Base-by-base conservation (phyloP, 2,329 filamentous ascomycete genomes). In the Penicillium sp. region DNA sequence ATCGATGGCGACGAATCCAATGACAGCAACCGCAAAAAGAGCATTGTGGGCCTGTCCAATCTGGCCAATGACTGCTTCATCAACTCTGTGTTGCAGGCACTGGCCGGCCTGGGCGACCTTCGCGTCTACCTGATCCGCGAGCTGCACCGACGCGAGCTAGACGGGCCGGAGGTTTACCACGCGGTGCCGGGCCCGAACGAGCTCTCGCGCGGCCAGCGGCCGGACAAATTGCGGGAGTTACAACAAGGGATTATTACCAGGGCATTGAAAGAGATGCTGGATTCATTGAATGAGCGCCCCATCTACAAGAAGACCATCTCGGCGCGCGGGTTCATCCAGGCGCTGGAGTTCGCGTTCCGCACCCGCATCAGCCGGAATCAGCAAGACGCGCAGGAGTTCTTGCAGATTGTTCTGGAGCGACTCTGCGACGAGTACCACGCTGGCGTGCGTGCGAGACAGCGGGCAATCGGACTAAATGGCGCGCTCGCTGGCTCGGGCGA, bases 1-100 rank as follows among this genome's bases (percentile, higher is more conserved):
- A 87, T 97, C 70, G 92, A 99, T 74, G 85, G 87, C 67, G 88
- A 94, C 50, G 81, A 86, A 46, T 77, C 79, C 22, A 75, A 73
- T 51, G 77, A 72, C 55, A 82, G 81, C 49, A 75, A 76, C 56
- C 85, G 89, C 62, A 94, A 91, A 73, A 92, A 90, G 68, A 89
- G 89, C 53, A 89, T 95, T 39, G 91, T 97, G 49, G 94, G 94
- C 35, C 80, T 97, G 50, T 79, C 81, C 47, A 99, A 99, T 72
- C 86, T 90, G 8, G 94, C 92, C 61, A 99, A 99, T 73, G 94
- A 94, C 72, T 94, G 89, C 77, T 94, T 92, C 74, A 96, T 97
- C 77, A 99, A 99, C 74, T 96, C 91, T 22, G 88, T 96, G 18
- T 82, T 99, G 31, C 94, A 99, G 76, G 91, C 90, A 7, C 81